Evolutionary conservation across 129 eudicot genomes (phyloP).

Genomic region (Ambrosia artemisiifolia): DNA sequence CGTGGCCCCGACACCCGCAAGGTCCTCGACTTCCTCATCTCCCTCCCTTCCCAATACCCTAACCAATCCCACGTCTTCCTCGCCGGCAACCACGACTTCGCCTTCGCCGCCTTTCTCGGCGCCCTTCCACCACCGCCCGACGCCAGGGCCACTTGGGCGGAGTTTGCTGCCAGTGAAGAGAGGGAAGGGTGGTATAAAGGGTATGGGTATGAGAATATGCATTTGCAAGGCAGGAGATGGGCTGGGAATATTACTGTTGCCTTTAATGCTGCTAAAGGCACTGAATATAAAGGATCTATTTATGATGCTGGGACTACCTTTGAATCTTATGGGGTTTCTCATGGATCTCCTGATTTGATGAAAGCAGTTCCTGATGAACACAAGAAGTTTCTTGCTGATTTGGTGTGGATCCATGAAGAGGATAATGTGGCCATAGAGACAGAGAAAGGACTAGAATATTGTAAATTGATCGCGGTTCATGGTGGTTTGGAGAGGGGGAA

Average conservation of each 20-base stretch:
- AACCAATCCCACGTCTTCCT: conserved; percentile 75
- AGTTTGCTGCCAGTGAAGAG: conserved; percentile 54
- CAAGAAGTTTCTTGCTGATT: conserved; percentile 73
- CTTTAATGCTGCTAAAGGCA: conserved; percentile 55
- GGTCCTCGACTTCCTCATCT: conserved; percentile 62
- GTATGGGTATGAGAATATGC: conserved; percentile 69
- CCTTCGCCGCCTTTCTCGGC: conserved; percentile 77
- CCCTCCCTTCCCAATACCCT: conserved; percentile 70
- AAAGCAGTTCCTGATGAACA: conserved; percentile 81
- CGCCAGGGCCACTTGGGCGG: conserved; percentile 63
- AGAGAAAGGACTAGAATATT: conserved; percentile 49
- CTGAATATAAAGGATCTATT: conserved; percentile 62
- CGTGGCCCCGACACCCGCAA: conserved; percentile 64
- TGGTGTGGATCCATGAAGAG: conserved; percentile 97
- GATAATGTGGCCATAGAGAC: conserved; percentile 70
- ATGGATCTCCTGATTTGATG: conserved; percentile 75
- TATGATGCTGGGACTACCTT: conserved; percentile 77
- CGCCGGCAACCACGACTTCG: conserved; percentile 80
- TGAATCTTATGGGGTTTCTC: conserved; percentile 79
- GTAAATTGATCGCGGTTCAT: conserved; percentile 85
- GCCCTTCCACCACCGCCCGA: conserved; percentile 51
- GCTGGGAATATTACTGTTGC: conserved; percentile 50
- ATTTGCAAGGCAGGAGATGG: conserved; percentile 88
- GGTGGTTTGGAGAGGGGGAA: conserved; percentile 75
- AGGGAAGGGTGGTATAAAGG: conserved; percentile 86